Percentiles rank a stretch among this genome's conserved stretches.
Evolutionary conservation across 2,329 filamentous ascomycete species (phyloP).

Genomic region (Sarocladium strictum): DNA sequence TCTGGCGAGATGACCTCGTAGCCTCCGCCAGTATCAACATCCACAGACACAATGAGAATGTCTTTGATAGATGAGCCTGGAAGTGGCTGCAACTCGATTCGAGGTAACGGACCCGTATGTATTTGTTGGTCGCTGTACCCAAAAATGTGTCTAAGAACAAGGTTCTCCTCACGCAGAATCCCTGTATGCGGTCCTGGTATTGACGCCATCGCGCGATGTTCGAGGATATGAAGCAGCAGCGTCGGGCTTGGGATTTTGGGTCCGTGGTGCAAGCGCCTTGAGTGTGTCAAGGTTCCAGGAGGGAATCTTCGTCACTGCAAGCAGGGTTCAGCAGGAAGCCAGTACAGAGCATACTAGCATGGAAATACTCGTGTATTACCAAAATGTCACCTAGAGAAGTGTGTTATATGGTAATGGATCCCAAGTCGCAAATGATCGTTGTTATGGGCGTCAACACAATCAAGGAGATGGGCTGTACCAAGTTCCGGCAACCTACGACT

Average conservation of each 20-base stretch:
- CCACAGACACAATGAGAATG: slow-evolving; percentile 13
- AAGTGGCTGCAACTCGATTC: slow-evolving; percentile 5
- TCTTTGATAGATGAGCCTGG: slow-evolving; percentile 12
- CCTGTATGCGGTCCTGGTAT: slow-evolving; percentile 12
- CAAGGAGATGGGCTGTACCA: background rate
- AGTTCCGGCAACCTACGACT: background rate
- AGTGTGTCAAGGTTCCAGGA: slow-evolving; percentile 14
- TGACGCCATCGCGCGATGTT: background rate
- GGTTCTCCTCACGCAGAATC: slow-evolving; percentile 17
- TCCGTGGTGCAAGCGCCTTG: slow-evolving; percentile 11
- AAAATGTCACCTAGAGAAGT: too few species aligned
- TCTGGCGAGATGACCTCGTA: slow-evolving; percentile 12
- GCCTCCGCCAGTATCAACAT: slow-evolving; percentile 12
- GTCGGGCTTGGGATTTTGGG: background rate
- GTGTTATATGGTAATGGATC: too few species aligned
- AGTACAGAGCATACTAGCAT: background rate
- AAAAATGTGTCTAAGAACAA: slow-evolving; percentile 15
- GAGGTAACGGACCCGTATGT: background rate
- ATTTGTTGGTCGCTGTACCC: slow-evolving; percentile 12
- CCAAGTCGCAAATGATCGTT: too few species aligned
- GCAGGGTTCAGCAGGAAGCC: too few species aligned
- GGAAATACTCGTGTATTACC: background rate
- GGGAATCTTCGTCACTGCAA: slow-evolving; percentile 8
- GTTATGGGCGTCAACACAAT: too few species aligned
- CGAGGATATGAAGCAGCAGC: background rate